These are phyloP conservation scores for Xerocomellus intermedius DNA, from an alignment of 768 basidiomycete genomes.

Conservation along the genomic window DNA sequence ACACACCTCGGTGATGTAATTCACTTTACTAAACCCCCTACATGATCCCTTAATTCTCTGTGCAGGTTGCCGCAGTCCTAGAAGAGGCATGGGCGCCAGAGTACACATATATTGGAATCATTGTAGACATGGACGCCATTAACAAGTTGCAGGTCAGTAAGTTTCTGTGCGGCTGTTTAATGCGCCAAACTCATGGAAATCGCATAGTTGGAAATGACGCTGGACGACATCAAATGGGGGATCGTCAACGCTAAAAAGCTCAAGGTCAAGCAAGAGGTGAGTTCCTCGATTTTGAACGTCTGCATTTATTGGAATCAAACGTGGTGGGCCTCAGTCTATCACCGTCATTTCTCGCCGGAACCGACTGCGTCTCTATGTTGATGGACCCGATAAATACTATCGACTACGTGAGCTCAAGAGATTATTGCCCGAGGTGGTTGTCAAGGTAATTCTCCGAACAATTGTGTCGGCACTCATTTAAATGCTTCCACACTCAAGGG, in stretches of 20 bases:
- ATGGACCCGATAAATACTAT: constrained; percentile 77
- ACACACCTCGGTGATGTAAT: constrained; percentile 90
- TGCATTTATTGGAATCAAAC: not conserved
- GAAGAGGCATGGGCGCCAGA: constrained; percentile 96
- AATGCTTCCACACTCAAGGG: constrained; percentile 49
- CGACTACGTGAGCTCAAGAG: constrained; percentile 85
- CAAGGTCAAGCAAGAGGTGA: constrained; percentile 86
- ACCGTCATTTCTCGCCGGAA: constrained; percentile 72
- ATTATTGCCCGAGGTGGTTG: constrained; percentile 78
- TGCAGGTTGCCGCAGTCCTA: constrained; percentile 82
- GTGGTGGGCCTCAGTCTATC: constrained; percentile 52
- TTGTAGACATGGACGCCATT: constrained; percentile 86
- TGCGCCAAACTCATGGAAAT: not conserved
- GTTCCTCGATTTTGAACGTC: not conserved
- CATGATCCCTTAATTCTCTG: not conserved
- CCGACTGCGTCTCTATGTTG: constrained; percentile 77
- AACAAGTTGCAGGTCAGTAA: constrained; percentile 74
- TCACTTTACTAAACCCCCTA: not conserved
- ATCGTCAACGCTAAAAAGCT: constrained; percentile 85
- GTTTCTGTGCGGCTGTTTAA: not conserved
- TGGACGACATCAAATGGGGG: constrained; percentile 92
- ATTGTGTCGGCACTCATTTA: not conserved
- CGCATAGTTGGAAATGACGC: constrained; percentile 79
- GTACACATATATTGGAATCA: constrained; percentile 90
- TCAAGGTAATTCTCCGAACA: constrained; percentile 58